These are phyloP conservation scores for Histomonas meleagridis DNA, from an alignment of 208 protist species.

Conservation along the genomic window DNA sequence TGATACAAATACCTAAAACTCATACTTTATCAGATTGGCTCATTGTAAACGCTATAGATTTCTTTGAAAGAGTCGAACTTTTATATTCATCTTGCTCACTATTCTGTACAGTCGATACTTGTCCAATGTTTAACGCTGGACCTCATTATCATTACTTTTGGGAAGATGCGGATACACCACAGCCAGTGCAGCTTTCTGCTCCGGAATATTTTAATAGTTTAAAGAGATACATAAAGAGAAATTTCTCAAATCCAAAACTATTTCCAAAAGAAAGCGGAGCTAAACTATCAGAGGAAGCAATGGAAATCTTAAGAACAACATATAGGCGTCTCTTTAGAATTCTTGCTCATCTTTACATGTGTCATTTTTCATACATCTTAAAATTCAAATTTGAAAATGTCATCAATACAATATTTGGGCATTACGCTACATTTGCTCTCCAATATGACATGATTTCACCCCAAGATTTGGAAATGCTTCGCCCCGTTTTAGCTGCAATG, in stretches of 20 bases:
- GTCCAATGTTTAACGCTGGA: constrained; percentile 26
- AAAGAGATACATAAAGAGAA: not conserved
- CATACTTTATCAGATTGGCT: not conserved
- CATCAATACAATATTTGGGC: not conserved
- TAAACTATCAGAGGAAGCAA: not conserved
- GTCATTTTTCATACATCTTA: not conserved
- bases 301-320: not conserved
- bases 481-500: not conserved
- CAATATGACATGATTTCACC: not conserved
- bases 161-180: not conserved
- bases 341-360: not conserved
- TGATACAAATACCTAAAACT: not conserved
- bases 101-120: not conserved
- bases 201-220: not conserved
- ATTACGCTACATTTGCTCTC: not conserved
- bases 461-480: not conserved
- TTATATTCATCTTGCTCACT: not conserved
- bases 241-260: not conserved
- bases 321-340: not conserved
- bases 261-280: not conserved
- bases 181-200: not conserved
- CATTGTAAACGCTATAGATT: not conserved
- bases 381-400: not conserved
- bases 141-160: constrained; percentile 10
- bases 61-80: not conserved